Evolutionary conservation across 352 stramenopile species (phyloP), one percentile per base, ranked within the genome.

Genomic region (Stephanocyclus meneghinianus): DNA sequence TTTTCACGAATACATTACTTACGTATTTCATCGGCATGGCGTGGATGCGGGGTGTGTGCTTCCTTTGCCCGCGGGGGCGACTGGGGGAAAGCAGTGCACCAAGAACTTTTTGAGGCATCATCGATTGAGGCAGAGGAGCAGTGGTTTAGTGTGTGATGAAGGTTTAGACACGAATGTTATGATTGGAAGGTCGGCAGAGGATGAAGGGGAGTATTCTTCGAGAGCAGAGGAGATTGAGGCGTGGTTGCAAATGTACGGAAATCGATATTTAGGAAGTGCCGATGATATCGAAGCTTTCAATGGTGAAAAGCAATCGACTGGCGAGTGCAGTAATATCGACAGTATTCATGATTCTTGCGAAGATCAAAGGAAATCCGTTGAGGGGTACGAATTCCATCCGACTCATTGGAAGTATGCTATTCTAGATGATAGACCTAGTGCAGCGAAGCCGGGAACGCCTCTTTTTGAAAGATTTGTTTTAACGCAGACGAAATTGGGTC

Each of bases 171-270:
- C 42, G 57, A 68, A 62, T 51, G 18, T 13, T 2, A 75, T 81
- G 65, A 74, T 74, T 67, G 74, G 56, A 15, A 18, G 45, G 57
- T 71, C 56, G n/a, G 64, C 47, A 37, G 56, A 81, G 16, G 74
- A 76, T 59, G 74, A 81, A 67, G 26, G 26, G 18, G 74, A 81
- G 21, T 81, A 81, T 65, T 42, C 66, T 1, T 81, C 57, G 44
- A 59, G 74, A 30, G 74, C 74, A 18, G 74, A 81, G 18, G 74
- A 81, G 53, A 81, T 81, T 60, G 74, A 81, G 67, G 74, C 65
- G 11, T 81, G 74, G 74, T 50, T 81, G 48, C 15, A 42, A 70
- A 76, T 57, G 9, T 81, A 76, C 47, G 74, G 74, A 7, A 2
- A 61, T n/a, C 16, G 42, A 63, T 81, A 76, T 69, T 57, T 81